Evolutionary conservation across 805 yeast genomes (phyloP).

Genomic region (Metschnikowia gelsemii): DNA sequence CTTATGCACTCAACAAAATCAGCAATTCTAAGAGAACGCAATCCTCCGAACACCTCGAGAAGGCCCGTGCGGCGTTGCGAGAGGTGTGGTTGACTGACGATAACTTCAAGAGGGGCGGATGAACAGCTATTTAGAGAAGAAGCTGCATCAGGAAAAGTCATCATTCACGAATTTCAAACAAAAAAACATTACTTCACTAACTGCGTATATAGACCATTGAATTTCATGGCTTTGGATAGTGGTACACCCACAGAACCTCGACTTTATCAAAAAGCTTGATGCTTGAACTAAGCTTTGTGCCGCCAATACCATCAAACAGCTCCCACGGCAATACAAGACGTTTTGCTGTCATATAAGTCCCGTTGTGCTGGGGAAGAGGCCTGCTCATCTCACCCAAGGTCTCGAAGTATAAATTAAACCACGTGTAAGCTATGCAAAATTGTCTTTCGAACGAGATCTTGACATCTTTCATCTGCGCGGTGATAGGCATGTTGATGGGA

Average conservation of each 20-base stretch:
- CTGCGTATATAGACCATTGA: not conserved
- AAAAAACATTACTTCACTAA: not conserved
- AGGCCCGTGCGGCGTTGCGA: conserved; percentile 25
- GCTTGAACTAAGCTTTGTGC: conserved; percentile 53
- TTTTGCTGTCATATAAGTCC: conserved; percentile 2
- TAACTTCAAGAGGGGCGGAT: conserved; percentile 30
- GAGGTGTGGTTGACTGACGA: conserved; percentile 32
- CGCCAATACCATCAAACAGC: conserved; percentile 67
- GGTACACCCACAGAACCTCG: conserved; percentile 38
- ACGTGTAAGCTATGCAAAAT: conserved; percentile 23
- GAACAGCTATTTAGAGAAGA: not conserved
- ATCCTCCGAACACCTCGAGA: conserved; percentile 22
- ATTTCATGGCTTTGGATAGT: conserved; percentile 3
- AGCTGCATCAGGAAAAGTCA: not conserved
- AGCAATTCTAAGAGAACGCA: conserved; percentile 25
- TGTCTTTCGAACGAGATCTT: conserved; percentile 16
- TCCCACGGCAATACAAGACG: conserved; percentile 26
- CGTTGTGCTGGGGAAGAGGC: conserved; percentile 12
- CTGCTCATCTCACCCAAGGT: conserved; percentile 7
- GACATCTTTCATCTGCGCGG: conserved; percentile 17
- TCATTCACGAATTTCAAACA: not conserved
- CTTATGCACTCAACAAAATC: conserved; percentile 34
- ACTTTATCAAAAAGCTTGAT: conserved; percentile 50
- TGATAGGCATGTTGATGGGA: conserved; percentile 9
- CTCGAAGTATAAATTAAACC: conserved; percentile 35